Evolutionary conservation across 441 rosid species (phyloP).

Genomic region (Aleurites moluccanus): DNA sequence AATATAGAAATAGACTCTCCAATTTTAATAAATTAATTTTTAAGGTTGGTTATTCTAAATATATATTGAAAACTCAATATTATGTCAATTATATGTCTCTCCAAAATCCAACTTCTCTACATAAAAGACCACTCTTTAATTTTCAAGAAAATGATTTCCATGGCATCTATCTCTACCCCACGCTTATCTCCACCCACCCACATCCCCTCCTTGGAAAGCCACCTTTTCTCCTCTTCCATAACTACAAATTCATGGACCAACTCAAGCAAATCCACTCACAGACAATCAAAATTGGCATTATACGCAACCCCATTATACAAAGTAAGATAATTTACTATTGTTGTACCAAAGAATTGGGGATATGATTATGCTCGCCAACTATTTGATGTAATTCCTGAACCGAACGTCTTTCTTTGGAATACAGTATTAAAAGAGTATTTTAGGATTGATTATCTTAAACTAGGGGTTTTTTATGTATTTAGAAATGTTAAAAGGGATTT

Average conservation of each 20-base stretch:
- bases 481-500: slow-evolving; percentile 49
- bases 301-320: slow-evolving; percentile 31
- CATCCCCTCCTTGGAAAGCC: slow-evolving; percentile 12
- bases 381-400: slow-evolving; percentile 59
- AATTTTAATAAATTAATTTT: no score
- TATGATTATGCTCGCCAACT: slow-evolving; percentile 45
- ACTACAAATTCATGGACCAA: slow-evolving; percentile 51
- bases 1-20: no score
- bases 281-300: slow-evolving; percentile 32
- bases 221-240: slow-evolving; percentile 32
- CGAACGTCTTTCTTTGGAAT: slow-evolving; percentile 50
- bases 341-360: slow-evolving; percentile 37
- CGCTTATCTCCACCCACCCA: slow-evolving; percentile 6
- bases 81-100: slow-evolving; percentile 21
- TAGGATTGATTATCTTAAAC: slow-evolving; percentile 32
- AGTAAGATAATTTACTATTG: slow-evolving; percentile 42
- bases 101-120: slow-evolving; percentile 1
- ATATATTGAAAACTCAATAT: no score
- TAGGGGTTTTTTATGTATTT: slow-evolving; percentile 43
- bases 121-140: slow-evolving; percentile 4
- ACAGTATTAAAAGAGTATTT: slow-evolving; percentile 59
- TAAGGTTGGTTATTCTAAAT: no score
- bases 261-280: slow-evolving; percentile 44
- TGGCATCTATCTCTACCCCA: slow-evolving; percentile 9
- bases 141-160: slow-evolving; percentile 24